A percentile compares a stretch with the other conserved stretches of the same genome.
Conservation (phyloP, 257 asterid species). For the Solanum ahanhuiri region DNA sequence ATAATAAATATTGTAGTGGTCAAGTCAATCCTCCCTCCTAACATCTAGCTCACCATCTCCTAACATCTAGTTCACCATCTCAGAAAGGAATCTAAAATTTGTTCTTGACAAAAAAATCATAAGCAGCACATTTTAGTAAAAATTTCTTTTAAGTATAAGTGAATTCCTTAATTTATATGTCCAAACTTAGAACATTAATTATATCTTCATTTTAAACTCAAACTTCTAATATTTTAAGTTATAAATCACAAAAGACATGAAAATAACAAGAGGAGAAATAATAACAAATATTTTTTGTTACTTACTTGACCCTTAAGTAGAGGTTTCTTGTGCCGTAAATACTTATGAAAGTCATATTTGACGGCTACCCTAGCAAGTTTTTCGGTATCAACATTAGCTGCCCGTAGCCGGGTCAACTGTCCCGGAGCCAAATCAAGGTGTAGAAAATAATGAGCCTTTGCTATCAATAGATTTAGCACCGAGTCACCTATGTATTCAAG, state of each 20-base stretch:
- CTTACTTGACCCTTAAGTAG: slow-evolving; percentile 28
- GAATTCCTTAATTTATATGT: neutral
- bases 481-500: slow-evolving; percentile 44
- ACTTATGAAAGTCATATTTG: slow-evolving; percentile 14
- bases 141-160: neutral
- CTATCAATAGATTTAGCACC: slow-evolving; percentile 9
- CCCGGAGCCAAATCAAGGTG: slow-evolving; percentile 36
- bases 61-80: too few relatives aligned
- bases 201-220: too few relatives aligned
- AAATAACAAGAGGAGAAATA: neutral
- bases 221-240: too few relatives aligned
- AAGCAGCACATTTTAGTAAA: neutral
- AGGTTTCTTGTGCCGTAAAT: slow-evolving; percentile 26
- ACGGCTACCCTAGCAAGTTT: slow-evolving; percentile 47
- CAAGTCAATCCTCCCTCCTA: too few relatives aligned
- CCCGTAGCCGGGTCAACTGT: slow-evolving; percentile 30
- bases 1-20: too few relatives aligned
- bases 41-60: too few relatives aligned
- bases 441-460: slow-evolving; percentile 7
- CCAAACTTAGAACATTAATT: neutral
- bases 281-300: too few relatives aligned
- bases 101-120: neutral
- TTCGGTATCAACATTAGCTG: slow-evolving; percentile 51
- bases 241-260: neutral
- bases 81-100: neutral